Percentiles rank a stretch among this genome's conserved stretches.
Evolutionary conservation across 2,329 filamentous ascomycete species (phyloP).

Genomic region (Aspergillus ochraceus): DNA sequence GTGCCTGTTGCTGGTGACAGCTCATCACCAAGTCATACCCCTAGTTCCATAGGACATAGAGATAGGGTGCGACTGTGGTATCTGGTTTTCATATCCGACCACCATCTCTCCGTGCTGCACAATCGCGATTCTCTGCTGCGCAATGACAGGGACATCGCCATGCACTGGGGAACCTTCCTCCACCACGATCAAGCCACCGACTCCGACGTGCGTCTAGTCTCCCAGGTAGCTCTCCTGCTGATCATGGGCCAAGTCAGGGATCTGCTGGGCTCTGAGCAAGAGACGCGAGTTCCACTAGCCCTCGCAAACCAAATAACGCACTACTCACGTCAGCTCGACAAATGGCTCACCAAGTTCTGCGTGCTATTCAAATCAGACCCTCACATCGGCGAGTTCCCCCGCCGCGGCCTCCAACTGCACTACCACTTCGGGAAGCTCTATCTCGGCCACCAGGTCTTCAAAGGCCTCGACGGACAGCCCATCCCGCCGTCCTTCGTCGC

Average conservation of each 20-base stretch:
- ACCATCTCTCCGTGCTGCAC: constrained; percentile 39
- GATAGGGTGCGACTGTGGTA: constrained; percentile 38
- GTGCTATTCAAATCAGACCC: constrained; percentile 24
- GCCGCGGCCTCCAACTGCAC: constrained; percentile 48
- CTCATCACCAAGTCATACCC: neutral
- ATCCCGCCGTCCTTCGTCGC: constrained; percentile 34
- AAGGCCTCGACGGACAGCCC: constrained; percentile 40
- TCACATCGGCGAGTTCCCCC: constrained; percentile 46
- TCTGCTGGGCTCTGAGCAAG: constrained; percentile 33
- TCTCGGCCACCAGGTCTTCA: constrained; percentile 49
- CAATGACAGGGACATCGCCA: constrained; percentile 36
- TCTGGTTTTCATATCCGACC: constrained; percentile 37
- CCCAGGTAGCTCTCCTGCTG: constrained; percentile 36
- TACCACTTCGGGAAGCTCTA: constrained; percentile 52
- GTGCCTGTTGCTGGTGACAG: constrained; percentile 4
- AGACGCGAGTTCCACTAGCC: constrained; percentile 25
- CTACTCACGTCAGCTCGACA: constrained; percentile 30
- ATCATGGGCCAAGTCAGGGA: constrained; percentile 40
- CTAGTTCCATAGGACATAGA: constrained; percentile 11
- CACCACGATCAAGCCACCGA: constrained; percentile 32
- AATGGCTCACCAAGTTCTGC: constrained; percentile 30
- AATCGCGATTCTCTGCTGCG: constrained; percentile 37
- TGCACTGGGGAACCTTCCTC: constrained; percentile 36
- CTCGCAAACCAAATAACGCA: constrained; percentile 27
- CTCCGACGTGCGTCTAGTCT: constrained; percentile 34